Evolutionary conservation across 2,329 filamentous ascomycete species (phyloP).

Genomic region (Neofusicoccum parvum): DNA sequence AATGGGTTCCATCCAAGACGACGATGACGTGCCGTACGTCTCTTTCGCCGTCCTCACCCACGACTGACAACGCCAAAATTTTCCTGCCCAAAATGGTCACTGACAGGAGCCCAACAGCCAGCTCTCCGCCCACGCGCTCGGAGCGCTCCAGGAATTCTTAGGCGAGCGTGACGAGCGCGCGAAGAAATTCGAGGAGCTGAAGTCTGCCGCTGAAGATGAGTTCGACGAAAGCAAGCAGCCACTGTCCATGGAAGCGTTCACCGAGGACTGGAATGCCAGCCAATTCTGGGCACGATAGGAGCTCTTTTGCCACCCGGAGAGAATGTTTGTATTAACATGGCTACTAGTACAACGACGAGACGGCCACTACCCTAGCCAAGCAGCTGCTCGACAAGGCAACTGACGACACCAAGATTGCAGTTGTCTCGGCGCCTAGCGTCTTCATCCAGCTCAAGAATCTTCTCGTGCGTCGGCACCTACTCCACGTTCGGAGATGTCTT

Average conservation of each 20-base stretch:
- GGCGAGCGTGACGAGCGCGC: slow-evolving; percentile 68
- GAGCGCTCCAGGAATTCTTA: slow-evolving; percentile 74
- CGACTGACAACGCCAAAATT: background rate
- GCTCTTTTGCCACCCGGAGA: slow-evolving; percentile 14
- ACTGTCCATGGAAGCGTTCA: slow-evolving; percentile 69
- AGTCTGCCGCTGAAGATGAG: slow-evolving; percentile 61
- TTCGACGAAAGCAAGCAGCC: slow-evolving; percentile 38
- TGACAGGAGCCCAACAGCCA: slow-evolving; percentile 45
- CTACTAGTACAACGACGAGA: slow-evolving; percentile 70
- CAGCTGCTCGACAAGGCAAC: slow-evolving; percentile 66
- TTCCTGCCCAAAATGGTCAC: background rate
- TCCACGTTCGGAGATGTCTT: background rate
- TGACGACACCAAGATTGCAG: slow-evolving; percentile 61
- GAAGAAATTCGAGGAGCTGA: slow-evolving; percentile 69
- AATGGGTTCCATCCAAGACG: slow-evolving; percentile 25
- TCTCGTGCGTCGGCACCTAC: slow-evolving; percentile 49
- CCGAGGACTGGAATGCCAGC: slow-evolving; percentile 80
- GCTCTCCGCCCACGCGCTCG: slow-evolving; percentile 67
- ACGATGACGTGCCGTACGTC: slow-evolving; percentile 41
- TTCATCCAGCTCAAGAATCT: slow-evolving; percentile 77
- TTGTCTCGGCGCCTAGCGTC: slow-evolving; percentile 75
- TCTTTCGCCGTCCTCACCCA: background rate
- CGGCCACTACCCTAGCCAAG: slow-evolving; percentile 64
- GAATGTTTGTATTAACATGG: slow-evolving; percentile 1
- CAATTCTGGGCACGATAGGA: slow-evolving; percentile 72